Evolutionary conservation across 1,284 basidiomycete species (phyloP), one percentile per base, ranked within the genome.

Genomic region (Coriolopsis trogii): DNA sequence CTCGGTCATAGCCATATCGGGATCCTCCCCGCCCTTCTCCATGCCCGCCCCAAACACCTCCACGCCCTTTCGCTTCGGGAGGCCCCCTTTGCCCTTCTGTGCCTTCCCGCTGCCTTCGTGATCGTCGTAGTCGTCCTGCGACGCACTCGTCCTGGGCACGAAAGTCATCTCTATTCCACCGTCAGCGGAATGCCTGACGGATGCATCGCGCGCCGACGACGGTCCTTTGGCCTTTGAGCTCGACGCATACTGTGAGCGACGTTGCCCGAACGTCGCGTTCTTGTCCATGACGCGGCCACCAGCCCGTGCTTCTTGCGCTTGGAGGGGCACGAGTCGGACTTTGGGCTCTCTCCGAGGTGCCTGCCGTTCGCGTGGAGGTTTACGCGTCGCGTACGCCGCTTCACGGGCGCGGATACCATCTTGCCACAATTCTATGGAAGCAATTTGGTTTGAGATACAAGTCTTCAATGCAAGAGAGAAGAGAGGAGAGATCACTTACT

Each of bases 31-130:
- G 7, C 90, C 91, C 67, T 79, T 89, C 76, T 93, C 93, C 84
- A 93, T 77, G 24, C 89, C 94, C 40, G 82, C 88, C 41, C 89
- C 95, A 69, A 93, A 96, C 54, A 70, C 76, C 67, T 95, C 89
- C 33, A 87, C 82, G 16, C 85, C 84, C 64, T 85, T 84, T 60
- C 79, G 72, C 56, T 69, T 70, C 38, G 73, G 71, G n/a, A n/a
- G n/a, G n/a, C n/a, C n/a, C 46, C 74, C 74, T 61, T 71, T 74
- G 33, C 55, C 55, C 58, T 38, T 25, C 51, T 54, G 21, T 51
- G 16, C 51, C 51, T 23, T 50, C 51, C 15, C 41, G 34, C 20
- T 43, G 63, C 55, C 67, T n/a, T 53, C 57, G 18, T 58, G 60
- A 24, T 66, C 68, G 31, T 72, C 73, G 28, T 67, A 68, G 45